phyloP scores from a whole-genome alignment of 2,329 filamentous ascomycete species.

The Penicillium sclerotiorum region DNA sequence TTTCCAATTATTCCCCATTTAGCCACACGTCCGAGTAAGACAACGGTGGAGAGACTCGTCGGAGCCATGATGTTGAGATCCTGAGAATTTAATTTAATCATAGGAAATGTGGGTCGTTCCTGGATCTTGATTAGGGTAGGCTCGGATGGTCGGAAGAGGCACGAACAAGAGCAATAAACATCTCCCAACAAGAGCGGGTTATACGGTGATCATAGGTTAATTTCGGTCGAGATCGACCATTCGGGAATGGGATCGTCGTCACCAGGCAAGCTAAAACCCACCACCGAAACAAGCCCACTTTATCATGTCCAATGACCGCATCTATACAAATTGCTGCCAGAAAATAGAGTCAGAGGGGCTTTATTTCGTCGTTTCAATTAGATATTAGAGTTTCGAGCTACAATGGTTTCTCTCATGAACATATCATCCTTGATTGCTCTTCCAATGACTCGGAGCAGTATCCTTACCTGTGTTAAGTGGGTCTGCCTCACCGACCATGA shows the following conservation, averaged over 20 bases:
- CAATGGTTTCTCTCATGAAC: too few relatives aligned
- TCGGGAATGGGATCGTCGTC: not conserved
- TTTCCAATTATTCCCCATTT: not conserved
- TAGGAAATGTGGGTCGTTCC: not conserved
- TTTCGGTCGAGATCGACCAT: not conserved
- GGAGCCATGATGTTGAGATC: not conserved
- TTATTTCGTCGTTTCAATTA: too few relatives aligned
- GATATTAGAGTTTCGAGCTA: too few relatives aligned
- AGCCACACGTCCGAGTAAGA: not conserved
- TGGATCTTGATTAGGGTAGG: not conserved
- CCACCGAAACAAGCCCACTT: not conserved
- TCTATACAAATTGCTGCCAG: too few relatives aligned
- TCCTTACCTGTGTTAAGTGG: too few relatives aligned
- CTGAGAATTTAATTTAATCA: not conserved
- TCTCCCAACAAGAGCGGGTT: not conserved
- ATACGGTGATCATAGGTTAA: not conserved
- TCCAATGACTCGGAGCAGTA: too few relatives aligned
- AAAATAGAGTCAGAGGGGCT: not conserved
- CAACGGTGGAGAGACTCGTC: too few relatives aligned
- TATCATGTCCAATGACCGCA: too few relatives aligned
- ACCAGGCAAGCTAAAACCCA: not conserved
- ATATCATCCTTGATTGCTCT: too few relatives aligned
- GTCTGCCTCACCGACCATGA: too few relatives aligned
- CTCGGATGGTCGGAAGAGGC: not conserved
- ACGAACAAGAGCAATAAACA: not conserved